Percentiles rank a stretch among this genome's conserved stretches.
Evolutionary conservation across 495 filamentous ascomycete species (phyloP).

Genomic region (Aspergillus affinis): DNA sequence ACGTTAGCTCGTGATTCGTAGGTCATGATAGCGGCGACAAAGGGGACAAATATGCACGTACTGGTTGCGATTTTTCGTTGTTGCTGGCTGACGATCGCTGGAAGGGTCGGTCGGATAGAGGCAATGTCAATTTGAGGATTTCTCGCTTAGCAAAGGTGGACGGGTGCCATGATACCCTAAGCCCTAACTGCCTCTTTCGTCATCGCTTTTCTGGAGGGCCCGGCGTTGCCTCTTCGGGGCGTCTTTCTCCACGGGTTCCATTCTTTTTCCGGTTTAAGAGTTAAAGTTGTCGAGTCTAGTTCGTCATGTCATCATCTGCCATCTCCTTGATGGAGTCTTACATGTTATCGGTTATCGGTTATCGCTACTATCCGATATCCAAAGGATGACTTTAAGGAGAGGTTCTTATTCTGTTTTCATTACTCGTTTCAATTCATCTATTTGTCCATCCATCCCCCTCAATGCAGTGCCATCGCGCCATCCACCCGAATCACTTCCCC

Average conservation of each 20-base stretch:
- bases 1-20: constrained; percentile 36
- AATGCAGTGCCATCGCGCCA: constrained; percentile 40
- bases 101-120: constrained; percentile 40
- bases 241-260: constrained; percentile 6
- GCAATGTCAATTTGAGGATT: constrained; percentile 46
- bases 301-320: constrained; percentile 1
- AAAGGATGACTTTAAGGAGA: neutral
- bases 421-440: neutral
- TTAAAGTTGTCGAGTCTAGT: neutral
- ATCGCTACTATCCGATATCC: no score
- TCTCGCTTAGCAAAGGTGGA: constrained; percentile 50
- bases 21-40: constrained; percentile 16
- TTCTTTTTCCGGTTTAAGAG: neutral
- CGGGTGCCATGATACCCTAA: constrained; percentile 35
- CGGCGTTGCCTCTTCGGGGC: constrained; percentile 7
- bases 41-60: constrained; percentile 41
- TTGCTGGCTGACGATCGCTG: constrained; percentile 49
- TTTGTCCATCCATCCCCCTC: neutral
- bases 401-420: neutral
- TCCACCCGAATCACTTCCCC: constrained; percentile 66
- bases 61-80: constrained; percentile 60
- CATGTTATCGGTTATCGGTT: no score
- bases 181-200: constrained; percentile 34
- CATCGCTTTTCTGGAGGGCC: neutral
- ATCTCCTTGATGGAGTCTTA: no score